Percentiles rank a stretch among this genome's conserved stretches.
Conservation (phyloP, 352 stramenopile species). For the Peronospora farinosa region DNA sequence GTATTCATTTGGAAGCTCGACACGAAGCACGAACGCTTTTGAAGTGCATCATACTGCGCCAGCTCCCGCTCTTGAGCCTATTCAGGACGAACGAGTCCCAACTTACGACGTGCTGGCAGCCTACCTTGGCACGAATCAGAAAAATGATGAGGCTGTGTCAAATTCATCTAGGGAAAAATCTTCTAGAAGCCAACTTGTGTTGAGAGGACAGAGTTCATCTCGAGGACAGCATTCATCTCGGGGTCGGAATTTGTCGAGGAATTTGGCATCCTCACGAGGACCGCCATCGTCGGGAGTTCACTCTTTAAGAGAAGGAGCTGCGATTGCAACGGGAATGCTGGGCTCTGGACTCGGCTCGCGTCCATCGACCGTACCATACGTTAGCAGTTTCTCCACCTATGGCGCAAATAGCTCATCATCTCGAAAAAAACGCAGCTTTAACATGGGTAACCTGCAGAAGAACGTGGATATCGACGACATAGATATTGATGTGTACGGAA, state of each 20-base stretch:
- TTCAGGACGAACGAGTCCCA: conserved; percentile 17
- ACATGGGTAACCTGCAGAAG: conserved; percentile 32
- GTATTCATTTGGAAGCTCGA: conserved; percentile 29
- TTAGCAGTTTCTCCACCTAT: conserved; percentile 24
- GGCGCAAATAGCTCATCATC: conserved; percentile 14
- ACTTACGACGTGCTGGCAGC: conserved; percentile 38
- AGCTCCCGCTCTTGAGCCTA: conserved; percentile 12
- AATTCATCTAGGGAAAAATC: conserved; percentile 3
- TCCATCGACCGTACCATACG: conserved; percentile 28
- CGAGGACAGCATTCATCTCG: conserved; percentile 14
- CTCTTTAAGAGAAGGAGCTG: conserved; percentile 16
- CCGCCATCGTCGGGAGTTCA: conserved; percentile 22
- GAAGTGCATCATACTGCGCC: conserved; percentile 16
- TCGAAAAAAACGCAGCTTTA: conserved; percentile 32
- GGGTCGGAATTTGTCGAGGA: conserved; percentile 6
- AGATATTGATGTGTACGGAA: conserved; percentile 22
- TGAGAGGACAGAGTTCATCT: conserved; percentile 8
- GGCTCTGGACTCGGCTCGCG: conserved; percentile 15
- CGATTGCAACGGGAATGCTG: conserved; percentile 9
- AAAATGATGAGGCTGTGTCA: conserved; percentile 13
- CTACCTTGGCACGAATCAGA: conserved; percentile 33
- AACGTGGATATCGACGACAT: conserved; percentile 32
- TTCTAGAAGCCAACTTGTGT: conserved; percentile 12
- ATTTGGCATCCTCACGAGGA: conserved; percentile 18
- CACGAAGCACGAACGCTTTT: conserved; percentile 8